Conservation (phyloP, 148 eudicot species). For the Oxyria digyna region DNA sequence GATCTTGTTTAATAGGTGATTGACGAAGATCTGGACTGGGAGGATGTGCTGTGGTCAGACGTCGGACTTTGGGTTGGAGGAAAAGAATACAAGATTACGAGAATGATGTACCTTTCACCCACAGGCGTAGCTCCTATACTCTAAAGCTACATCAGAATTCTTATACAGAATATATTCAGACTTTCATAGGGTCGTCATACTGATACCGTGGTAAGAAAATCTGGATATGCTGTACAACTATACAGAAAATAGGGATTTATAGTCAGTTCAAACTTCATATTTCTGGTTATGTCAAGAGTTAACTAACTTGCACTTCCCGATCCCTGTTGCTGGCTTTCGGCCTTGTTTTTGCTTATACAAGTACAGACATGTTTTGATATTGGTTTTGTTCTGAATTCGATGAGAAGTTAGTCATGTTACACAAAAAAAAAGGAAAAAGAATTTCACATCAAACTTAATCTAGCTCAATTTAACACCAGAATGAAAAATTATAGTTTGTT, state of each 20-base stretch:
- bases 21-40: constrained; percentile 89
- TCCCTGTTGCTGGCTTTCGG: not conserved
- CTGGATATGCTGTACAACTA: not conserved
- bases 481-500: not conserved
- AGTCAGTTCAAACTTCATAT: not conserved
- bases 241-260: not conserved
- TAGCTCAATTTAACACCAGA: not conserved
- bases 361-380: not conserved
- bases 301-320: not conserved
- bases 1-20: constrained; percentile 37
- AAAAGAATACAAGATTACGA: constrained; percentile 66
- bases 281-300: not conserved
- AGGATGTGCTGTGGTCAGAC: constrained; percentile 83
- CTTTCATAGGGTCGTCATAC: not conserved
- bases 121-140: not conserved
- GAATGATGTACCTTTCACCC: constrained; percentile 72
- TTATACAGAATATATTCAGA: not conserved
- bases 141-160: not conserved
- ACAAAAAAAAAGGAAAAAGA: not conserved
- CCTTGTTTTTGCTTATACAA: not conserved
- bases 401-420: not conserved
- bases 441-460: not conserved
- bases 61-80: constrained; percentile 79
- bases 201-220: not conserved
- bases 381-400: not conserved